Evolutionary conservation across 1,284 basidiomycete genomes (phyloP).

Genomic region (Pulveroboletus sp.): DNA sequence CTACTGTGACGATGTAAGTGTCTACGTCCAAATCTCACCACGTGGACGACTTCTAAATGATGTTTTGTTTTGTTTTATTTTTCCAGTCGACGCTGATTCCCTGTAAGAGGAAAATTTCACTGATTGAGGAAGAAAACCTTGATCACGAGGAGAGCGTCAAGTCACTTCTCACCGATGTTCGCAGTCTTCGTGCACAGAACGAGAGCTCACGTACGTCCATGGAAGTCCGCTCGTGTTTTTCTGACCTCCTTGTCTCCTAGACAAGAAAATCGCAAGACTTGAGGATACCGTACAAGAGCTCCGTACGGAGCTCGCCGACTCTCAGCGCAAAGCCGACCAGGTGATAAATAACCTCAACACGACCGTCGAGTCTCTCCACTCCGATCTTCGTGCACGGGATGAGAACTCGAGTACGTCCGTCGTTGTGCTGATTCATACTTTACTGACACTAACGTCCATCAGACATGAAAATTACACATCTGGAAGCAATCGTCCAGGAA

Average conservation of each 20-base stretch:
- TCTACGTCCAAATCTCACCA: too few relatives aligned
- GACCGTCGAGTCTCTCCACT: conserved; percentile 7
- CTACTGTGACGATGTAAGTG: conserved; percentile 9
- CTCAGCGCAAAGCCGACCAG: neutral
- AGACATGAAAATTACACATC: too few relatives aligned
- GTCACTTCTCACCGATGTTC: neutral
- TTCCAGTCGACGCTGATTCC: neutral
- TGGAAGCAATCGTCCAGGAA: neutral
- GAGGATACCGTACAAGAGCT: conserved; percentile 10
- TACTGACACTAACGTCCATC: neutral
- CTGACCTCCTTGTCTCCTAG: neutral
- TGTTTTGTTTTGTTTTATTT: too few relatives aligned
- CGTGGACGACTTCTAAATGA: too few relatives aligned
- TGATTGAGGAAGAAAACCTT: neutral
- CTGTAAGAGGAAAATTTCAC: neutral
- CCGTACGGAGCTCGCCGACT: conserved; percentile 2
- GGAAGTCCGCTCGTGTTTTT: neutral
- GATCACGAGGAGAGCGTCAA: conserved; percentile 1
- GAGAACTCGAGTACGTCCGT: too few relatives aligned
- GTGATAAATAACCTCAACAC: neutral
- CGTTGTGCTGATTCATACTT: neutral
- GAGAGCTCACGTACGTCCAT: conserved; percentile 11
- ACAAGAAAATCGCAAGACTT: conserved; percentile 2
- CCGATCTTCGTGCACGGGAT: neutral
- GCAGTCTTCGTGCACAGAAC: conserved; percentile 6